Evolutionary conservation across 805 yeast species (phyloP).

Genomic region (Wickerhamomyces chambardii): DNA sequence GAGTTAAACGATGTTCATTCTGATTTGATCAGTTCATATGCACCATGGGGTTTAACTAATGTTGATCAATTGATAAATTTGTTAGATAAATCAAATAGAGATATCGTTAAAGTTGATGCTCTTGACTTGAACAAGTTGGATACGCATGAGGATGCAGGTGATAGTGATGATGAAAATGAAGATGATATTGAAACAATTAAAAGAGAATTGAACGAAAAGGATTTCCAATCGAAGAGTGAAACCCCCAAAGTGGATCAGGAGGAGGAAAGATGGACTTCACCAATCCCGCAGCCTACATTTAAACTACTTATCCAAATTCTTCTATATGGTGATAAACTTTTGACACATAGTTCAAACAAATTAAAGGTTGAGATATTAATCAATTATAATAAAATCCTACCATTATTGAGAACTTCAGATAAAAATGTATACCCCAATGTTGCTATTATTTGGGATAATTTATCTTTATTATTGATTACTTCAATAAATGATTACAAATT

Average conservation of each 20-base stretch:
- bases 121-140: too few species aligned
- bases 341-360: conserved; percentile 56
- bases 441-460: conserved; percentile 44
- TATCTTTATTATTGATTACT: background rate
- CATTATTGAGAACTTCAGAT: conserved; percentile 42
- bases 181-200: conserved; percentile 15
- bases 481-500: conserved; percentile 20
- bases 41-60: conserved; percentile 54
- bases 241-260: too few species aligned
- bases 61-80: conserved; percentile 34
- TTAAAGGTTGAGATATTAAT: conserved; percentile 49
- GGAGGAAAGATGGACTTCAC: conserved; percentile 54
- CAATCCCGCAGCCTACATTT: conserved; percentile 55
- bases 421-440: conserved; percentile 37
- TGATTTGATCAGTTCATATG: conserved; percentile 18
- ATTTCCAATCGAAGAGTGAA: too few species aligned
- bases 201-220: too few species aligned
- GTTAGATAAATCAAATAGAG: conserved; percentile 26
- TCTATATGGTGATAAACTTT: conserved; percentile 57
- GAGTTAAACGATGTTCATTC: background rate
- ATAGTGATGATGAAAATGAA: conserved; percentile 9
- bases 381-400: conserved; percentile 34
- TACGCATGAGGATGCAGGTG: conserved; percentile 10
- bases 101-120: conserved; percentile 20
- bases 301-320: conserved; percentile 49